Evolutionary conservation across 2,329 filamentous ascomycete genomes (phyloP).

Genomic region (Hypoxylon rubiginosum): DNA sequence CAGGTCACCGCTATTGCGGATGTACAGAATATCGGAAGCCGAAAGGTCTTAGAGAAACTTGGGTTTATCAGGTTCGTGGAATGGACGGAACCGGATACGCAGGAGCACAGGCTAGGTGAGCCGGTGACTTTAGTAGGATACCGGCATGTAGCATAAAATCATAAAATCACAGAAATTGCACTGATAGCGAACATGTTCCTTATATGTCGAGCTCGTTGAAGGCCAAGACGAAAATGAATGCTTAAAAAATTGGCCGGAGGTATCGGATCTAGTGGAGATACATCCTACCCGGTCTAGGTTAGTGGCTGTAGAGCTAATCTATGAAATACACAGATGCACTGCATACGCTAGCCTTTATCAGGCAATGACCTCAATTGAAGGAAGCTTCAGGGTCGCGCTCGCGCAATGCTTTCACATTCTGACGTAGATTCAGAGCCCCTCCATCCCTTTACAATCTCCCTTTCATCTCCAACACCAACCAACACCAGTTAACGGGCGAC

Average conservation of each 20-base stretch:
- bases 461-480: not conserved
- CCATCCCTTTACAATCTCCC: constrained; percentile 12
- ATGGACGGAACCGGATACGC: constrained; percentile 47
- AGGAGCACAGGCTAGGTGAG: constrained; percentile 43
- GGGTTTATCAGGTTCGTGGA: constrained; percentile 46
- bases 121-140: constrained; percentile 39
- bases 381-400: constrained; percentile 19
- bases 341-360: constrained; percentile 13
- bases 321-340: not conserved
- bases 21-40: constrained; percentile 42
- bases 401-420: constrained; percentile 38
- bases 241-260: constrained; percentile 4
- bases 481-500: not conserved
- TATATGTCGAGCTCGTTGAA: not conserved
- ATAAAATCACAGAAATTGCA: too few species aligned
- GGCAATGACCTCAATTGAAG: constrained; percentile 27
- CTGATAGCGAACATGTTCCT: too few species aligned
- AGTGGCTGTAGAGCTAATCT: not conserved
- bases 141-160: not conserved
- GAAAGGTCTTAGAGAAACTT: constrained; percentile 46
- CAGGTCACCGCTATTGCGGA: constrained; percentile 44
- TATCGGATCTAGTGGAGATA: constrained; percentile 12
- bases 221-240: not conserved
- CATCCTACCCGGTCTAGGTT: not conserved
- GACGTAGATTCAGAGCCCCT: constrained; percentile 37